Base-by-base conservation (phyloP, 352 stramenopile species). In the Pythium graminicola region DNA sequence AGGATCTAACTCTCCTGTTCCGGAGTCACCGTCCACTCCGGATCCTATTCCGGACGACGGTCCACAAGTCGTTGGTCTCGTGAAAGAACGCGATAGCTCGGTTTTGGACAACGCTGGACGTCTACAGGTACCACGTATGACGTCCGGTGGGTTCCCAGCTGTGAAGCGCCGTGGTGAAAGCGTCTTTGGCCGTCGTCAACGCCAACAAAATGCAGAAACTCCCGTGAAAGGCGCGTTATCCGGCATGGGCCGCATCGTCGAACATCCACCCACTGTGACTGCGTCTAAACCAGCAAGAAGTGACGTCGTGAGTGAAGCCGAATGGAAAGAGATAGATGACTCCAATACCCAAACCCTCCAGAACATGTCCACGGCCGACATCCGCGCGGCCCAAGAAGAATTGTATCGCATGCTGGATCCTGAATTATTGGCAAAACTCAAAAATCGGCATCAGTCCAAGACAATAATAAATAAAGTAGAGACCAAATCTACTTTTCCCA, bases 311-410 rank as follows among this genome's bases (percentile, higher is more conserved):
- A 50, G 47, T 63, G 54, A 48, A 8, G 54, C 73, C 33, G 79
- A 86, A 24, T 62, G 45, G 24, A 50, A 59, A 0, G 74, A 83
- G 43, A 87, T 88, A 31, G 69, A 89, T 45, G 72, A 66, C 29
- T 67, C 73, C 14, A 93, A 90, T 57, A 48, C 48, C 13, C 69
- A 63, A 2, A 65, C 64, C 35, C 50, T 93, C 39, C 46, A 63
- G 41, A 69, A 73, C 36, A 91, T 93, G 82, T 84, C 76, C 20
- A 42, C 65, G 0, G 54, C 70, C 16, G 80, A 93, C 61, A 91
- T 93, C 39, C 41, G 69, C 26, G 70, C 85, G 48, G 80, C 78
- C 0, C 82, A 93, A 45, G 57, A 86, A 41, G 72, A 91, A 31
- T 66, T 93, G 11, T 31, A 75, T 31, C 64, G 53, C 19, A 74